phyloP scores from a whole-genome alignment of 2,329 filamentous ascomycete species.

The Fusarium sublunatum region DNA sequence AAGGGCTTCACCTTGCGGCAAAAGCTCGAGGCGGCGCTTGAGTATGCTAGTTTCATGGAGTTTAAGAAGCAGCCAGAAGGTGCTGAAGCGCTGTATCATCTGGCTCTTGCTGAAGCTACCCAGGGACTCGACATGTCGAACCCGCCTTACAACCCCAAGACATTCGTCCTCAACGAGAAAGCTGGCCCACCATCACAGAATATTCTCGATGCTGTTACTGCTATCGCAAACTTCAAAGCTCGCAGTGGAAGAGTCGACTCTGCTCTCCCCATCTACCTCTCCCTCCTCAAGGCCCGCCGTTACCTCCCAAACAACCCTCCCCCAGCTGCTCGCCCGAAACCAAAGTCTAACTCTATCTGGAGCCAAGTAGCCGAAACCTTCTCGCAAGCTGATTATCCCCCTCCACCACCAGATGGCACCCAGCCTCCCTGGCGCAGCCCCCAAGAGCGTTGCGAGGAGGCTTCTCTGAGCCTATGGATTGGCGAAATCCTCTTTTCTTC shows the following conservation, averaged over 20 bases:
- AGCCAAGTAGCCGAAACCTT: constrained; percentile 43
- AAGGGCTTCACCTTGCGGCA: constrained; percentile 83
- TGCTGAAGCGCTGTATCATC: constrained; percentile 77
- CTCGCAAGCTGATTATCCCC: constrained; percentile 72
- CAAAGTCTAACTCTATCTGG: constrained; percentile 32
- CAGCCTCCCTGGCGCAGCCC: constrained; percentile 72
- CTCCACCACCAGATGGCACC: constrained; percentile 76
- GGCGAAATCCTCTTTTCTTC: constrained; percentile 90
- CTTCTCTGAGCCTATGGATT: constrained; percentile 87
- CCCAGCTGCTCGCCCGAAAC: constrained; percentile 11
- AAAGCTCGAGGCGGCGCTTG: constrained; percentile 81
- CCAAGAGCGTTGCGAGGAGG: constrained; percentile 82
- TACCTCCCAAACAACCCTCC: constrained; percentile 59
- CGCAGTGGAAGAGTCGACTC: constrained; percentile 71
- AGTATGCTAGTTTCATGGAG: constrained; percentile 86
- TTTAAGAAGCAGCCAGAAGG: constrained; percentile 75
- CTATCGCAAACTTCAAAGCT: constrained; percentile 82
- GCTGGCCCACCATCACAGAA: constrained; percentile 74
- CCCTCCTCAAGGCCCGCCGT: constrained; percentile 82
- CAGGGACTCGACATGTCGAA: constrained; percentile 59
- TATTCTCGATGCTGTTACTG: constrained; percentile 78
- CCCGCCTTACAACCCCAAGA: constrained; percentile 67
- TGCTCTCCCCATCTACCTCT: constrained; percentile 87
- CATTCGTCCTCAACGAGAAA: constrained; percentile 71
- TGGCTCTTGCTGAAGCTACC: constrained; percentile 80